phyloP scores from a whole-genome alignment of 495 filamentous ascomycete species.

The Melanomma pulvis-pyrius region DNA sequence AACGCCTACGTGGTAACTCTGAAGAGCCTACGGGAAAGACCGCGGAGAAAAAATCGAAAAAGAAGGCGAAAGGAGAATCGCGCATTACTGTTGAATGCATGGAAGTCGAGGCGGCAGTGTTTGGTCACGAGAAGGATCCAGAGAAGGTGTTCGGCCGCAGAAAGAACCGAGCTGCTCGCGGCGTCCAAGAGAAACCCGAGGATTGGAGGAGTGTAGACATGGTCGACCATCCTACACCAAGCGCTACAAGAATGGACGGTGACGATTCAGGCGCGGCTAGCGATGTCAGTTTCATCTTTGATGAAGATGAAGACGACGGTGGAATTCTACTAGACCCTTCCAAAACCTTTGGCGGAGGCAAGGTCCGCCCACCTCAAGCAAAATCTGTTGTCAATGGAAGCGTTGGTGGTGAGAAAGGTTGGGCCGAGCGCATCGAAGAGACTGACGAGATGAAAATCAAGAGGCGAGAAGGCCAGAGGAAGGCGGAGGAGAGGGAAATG shows the following conservation, averaged over 20 bases:
- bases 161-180: constrained; percentile 44
- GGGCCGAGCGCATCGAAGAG: constrained; percentile 47
- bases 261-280: not conserved
- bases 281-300: not conserved
- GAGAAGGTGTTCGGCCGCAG: constrained; percentile 42
- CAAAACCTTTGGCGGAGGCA: constrained; percentile 7
- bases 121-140: constrained; percentile 40
- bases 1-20: not conserved
- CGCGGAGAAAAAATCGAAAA: constrained; percentile 29
- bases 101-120: constrained; percentile 45
- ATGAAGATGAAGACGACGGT: not conserved
- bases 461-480: constrained; percentile 38
- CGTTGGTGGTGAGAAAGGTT: constrained; percentile 50
- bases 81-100: constrained; percentile 35
- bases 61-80: constrained; percentile 42
- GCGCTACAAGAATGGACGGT: not conserved
- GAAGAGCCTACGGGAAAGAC: not conserved
- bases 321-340: not conserved
- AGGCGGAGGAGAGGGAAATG: constrained; percentile 49
- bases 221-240: constrained; percentile 8
- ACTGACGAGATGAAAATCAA: constrained; percentile 46
- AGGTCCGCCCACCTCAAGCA: constrained; percentile 47
- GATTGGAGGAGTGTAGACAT: constrained; percentile 42
- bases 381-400: constrained; percentile 49
- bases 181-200: constrained; percentile 23